phyloP scores from a whole-genome alignment of 108 stramenopile species.

The Epithemia pelagica region DNA sequence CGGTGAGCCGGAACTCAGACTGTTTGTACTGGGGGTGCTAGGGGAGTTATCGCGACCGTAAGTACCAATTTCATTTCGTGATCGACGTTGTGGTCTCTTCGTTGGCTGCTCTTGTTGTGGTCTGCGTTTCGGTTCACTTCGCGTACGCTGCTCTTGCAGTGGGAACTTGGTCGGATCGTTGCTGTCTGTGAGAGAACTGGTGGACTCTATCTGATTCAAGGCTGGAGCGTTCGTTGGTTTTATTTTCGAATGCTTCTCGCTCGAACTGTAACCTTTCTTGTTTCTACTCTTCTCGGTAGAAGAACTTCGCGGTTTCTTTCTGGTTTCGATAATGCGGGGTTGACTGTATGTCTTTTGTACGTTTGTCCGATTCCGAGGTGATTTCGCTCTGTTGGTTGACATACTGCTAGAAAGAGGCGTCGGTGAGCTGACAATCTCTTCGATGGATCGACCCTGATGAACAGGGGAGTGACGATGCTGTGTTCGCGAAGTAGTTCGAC shows the following conservation, averaged over 20 bases:
- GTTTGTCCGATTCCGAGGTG: not conserved
- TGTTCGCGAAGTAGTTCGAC: not conserved
- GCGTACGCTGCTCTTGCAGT: not conserved
- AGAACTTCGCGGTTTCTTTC: not conserved
- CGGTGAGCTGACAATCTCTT: not conserved
- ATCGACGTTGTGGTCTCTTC: not conserved
- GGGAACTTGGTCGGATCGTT: not conserved
- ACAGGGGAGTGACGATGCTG: not conserved
- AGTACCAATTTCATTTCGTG: not conserved
- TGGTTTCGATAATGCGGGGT: not conserved
- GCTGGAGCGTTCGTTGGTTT: not conserved
- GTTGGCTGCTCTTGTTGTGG: not conserved
- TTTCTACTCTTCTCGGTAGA: not conserved
- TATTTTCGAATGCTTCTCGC: not conserved
- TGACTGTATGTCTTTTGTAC: not conserved
- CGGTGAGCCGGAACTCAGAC: not conserved
- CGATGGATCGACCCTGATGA: not conserved
- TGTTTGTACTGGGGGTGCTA: not conserved
- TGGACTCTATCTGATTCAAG: not conserved
- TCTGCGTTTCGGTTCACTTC: not conserved
- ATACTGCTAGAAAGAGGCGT: not conserved
- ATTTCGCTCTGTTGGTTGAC: not conserved
- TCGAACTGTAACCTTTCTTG: not conserved
- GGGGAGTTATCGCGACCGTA: not conserved
- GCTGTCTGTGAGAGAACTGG: not conserved